These are phyloP conservation scores for Coleophoma cylindrospora DNA, from an alignment of 2,329 filamentous ascomycete genomes.

Conservation along the genomic window DNA sequence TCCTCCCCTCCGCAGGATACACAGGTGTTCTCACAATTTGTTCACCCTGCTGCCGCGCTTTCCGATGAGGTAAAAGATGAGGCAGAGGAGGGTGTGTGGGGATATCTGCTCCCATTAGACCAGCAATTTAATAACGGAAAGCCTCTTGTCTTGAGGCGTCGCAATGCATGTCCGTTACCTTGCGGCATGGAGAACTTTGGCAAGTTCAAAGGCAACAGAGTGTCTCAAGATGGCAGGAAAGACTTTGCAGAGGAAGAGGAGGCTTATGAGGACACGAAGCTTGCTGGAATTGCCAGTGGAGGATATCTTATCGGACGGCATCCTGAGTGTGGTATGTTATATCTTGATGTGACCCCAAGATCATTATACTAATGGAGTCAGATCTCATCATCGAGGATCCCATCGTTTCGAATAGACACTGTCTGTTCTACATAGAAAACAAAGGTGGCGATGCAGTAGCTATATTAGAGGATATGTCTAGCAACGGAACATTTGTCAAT, in stretches of 20 bases:
- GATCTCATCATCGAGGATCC: slow-evolving; percentile 72
- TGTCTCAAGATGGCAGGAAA: slow-evolving; percentile 37
- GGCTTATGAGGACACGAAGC: slow-evolving; percentile 57
- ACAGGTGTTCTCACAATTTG: slow-evolving; percentile 75
- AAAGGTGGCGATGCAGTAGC: slow-evolving; percentile 58
- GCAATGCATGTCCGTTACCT: slow-evolving; percentile 63
- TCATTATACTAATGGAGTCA: slow-evolving; percentile 19
- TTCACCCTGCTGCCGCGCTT: slow-evolving; percentile 65
- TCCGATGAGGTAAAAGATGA: slow-evolving; percentile 84
- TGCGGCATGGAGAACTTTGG: slow-evolving; percentile 35
- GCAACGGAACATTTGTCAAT: slow-evolving; percentile 95
- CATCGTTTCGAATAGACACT: slow-evolving; percentile 84
- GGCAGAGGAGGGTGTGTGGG: slow-evolving; percentile 75
- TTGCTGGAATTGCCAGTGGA: slow-evolving; percentile 59
- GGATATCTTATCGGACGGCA: slow-evolving; percentile 92
- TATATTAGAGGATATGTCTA: slow-evolving; percentile 87
- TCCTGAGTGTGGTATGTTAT: slow-evolving; percentile 77
- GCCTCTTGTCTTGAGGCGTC: slow-evolving; percentile 68
- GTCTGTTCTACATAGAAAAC: slow-evolving; percentile 60
- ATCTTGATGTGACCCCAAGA: not conserved
- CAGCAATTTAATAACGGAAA: slow-evolving; percentile 53
- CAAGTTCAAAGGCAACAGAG: slow-evolving; percentile 31
- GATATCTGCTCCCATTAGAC: slow-evolving; percentile 83
- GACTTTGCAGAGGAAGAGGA: slow-evolving; percentile 48
- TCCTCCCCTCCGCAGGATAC: slow-evolving; percentile 69